A percentile compares a stretch with the other conserved stretches of the same genome.
Conservation (phyloP, 2,329 filamentous ascomycete genomes). For the Curvularia verruculosa region DNA sequence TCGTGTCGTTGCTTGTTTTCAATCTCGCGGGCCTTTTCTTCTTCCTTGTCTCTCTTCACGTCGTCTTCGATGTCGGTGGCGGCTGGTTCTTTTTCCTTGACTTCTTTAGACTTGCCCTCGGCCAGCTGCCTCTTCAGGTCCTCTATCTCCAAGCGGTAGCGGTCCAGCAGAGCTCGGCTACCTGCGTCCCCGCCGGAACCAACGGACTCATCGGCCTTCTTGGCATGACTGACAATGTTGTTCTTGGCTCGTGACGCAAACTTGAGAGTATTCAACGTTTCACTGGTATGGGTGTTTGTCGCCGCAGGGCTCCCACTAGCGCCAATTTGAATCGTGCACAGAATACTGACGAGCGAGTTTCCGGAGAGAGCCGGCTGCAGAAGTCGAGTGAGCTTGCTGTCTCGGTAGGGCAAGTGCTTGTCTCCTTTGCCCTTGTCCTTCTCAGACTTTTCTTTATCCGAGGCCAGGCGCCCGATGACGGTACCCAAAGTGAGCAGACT, state of each 20-base stretch:
- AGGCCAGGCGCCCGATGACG: conserved; percentile 91
- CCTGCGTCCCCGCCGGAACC: conserved; percentile 79
- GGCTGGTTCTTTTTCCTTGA: conserved; percentile 61
- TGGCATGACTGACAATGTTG: conserved; percentile 95
- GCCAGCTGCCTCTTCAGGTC: conserved; percentile 83
- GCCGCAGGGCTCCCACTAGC: conserved; percentile 72
- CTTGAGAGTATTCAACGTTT: conserved; percentile 95
- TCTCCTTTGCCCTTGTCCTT: conserved; percentile 83
- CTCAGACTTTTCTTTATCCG: conserved; percentile 75
- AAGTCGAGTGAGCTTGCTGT: conserved; percentile 94
- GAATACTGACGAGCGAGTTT: conserved; percentile 92
- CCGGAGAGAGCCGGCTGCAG: conserved; percentile 92
- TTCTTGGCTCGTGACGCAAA: conserved; percentile 97
- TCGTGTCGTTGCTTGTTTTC: conserved; percentile 88
- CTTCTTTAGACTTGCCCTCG: conserved; percentile 67
- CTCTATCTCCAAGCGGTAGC: conserved; percentile 91
- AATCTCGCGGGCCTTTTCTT: conserved; percentile 66
- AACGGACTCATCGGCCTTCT: conserved; percentile 88
- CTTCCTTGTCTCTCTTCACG: conserved; percentile 69
- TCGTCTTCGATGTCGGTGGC: no score
- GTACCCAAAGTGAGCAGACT: conserved; percentile 93
- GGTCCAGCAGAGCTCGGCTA: conserved; percentile 84
- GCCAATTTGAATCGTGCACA: conserved; percentile 95
- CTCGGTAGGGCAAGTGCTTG: conserved; percentile 93
- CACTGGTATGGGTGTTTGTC: conserved; percentile 76